Percentiles rank a stretch among this genome's conserved stretches.
Evolutionary conservation across 1,139 yeast genomes (phyloP).

Genomic region (Pichia sorboxylosa): DNA sequence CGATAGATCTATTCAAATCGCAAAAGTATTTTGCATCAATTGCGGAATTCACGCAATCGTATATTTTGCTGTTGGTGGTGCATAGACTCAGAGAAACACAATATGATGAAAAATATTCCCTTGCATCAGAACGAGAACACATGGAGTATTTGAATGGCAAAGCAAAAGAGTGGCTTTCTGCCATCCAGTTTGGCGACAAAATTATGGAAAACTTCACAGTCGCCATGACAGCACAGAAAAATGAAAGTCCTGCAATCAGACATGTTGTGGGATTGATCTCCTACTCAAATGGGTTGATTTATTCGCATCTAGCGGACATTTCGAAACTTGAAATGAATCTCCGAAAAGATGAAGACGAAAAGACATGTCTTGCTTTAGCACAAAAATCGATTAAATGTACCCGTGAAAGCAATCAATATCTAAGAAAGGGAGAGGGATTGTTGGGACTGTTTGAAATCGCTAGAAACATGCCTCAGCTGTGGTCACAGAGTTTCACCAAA

Average conservation of each 20-base stretch:
- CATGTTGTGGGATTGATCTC: conserved; percentile 9
- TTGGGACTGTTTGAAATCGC: conserved; percentile 8
- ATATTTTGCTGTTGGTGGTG: conserved; percentile 4
- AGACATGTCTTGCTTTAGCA: neutral
- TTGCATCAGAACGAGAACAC: neutral
- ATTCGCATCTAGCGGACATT: conserved; percentile 6
- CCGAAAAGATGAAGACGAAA: neutral
- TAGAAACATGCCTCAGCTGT: conserved; percentile 5
- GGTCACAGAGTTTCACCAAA: conserved; percentile 3
- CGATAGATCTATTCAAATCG: conserved; percentile 1
- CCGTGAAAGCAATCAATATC: conserved; percentile 2
- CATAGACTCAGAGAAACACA: conserved; percentile 3
- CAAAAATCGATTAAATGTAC: conserved; percentile 1
- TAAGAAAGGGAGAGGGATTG: conserved; percentile 8
- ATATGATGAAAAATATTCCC: neutral
- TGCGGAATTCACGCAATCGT: conserved; percentile 7
- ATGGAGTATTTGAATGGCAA: conserved; percentile 1
- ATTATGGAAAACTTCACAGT: conserved; percentile 10
- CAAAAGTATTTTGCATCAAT: conserved; percentile 4
- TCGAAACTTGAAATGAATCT: conserved; percentile 4
- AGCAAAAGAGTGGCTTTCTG: conserved; percentile 14
- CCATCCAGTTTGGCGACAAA: conserved; percentile 6
- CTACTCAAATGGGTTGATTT: conserved; percentile 11
- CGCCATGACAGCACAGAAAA: neutral
- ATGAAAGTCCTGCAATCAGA: neutral